Conservation (phyloP, 345 rosid genomes). For the Trapa bicornis region DNA sequence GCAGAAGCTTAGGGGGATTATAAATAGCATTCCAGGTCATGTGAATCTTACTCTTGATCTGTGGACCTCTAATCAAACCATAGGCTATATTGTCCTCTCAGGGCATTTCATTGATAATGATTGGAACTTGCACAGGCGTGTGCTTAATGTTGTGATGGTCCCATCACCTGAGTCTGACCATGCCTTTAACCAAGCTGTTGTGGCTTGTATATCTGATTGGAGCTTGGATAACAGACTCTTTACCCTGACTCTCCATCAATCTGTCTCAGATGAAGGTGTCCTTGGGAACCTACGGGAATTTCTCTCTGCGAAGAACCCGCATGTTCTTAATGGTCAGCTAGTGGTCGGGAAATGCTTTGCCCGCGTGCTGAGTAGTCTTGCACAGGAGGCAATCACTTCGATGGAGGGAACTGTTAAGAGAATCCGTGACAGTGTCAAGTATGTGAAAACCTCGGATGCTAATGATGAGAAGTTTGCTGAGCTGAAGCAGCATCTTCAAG, state of each 20-base stretch:
- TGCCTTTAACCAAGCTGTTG: constrained; percentile 63
- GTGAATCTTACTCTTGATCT: constrained; percentile 61
- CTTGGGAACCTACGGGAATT: constrained; percentile 45
- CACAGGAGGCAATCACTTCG: constrained; percentile 47
- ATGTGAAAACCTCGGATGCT: constrained; percentile 62
- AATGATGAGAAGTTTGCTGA: constrained; percentile 61
- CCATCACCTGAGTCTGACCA: constrained; percentile 61
- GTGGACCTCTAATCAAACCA: constrained; percentile 46
- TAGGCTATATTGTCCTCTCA: constrained; percentile 56
- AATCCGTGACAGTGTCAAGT: constrained; percentile 71
- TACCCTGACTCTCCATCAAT: constrained; percentile 45
- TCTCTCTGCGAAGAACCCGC: constrained; percentile 49
- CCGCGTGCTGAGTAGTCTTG: constrained; percentile 48
- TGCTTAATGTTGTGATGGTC: constrained; percentile 62
- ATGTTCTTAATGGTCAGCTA: constrained; percentile 52
- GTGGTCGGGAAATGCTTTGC: constrained; percentile 62
- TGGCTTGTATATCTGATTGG: constrained; percentile 75
- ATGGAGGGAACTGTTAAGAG: constrained; percentile 33
- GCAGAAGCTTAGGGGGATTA: constrained; percentile 45
- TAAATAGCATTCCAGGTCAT: constrained; percentile 52
- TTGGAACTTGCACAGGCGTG: constrained; percentile 51
- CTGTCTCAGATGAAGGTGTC: constrained; percentile 30
- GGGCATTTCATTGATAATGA: constrained; percentile 74
- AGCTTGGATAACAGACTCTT: constrained; percentile 51
- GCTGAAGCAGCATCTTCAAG: constrained; percentile 63